These are phyloP conservation scores for Wickerhamiella bombiphila DNA, from an alignment of 805 yeast genomes.

Conservation along the genomic window DNA sequence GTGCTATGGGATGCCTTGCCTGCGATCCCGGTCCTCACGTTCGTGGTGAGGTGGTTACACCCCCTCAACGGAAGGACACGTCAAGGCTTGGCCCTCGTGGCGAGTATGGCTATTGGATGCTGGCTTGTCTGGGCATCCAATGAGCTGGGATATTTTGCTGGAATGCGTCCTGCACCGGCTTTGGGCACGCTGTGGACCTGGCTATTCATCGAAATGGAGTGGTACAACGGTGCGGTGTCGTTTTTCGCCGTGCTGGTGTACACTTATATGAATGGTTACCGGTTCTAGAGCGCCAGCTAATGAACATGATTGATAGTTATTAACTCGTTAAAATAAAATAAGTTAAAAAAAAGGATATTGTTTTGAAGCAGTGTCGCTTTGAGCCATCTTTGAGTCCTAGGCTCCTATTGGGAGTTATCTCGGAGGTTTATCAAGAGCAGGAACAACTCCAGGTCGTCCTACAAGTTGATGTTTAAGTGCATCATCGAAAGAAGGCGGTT, in stretches of 20 bases:
- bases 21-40: slow-evolving; percentile 22
- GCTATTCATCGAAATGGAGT: slow-evolving; percentile 28
- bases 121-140: slow-evolving; percentile 23
- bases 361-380: no score
- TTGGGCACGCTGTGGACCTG: slow-evolving; percentile 29
- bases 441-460: slow-evolving; percentile 7
- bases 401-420: neutral
- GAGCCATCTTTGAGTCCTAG: no score
- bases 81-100: slow-evolving; percentile 15
- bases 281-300: neutral
- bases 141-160: slow-evolving; percentile 26
- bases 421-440: slow-evolving; percentile 2
- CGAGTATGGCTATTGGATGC: slow-evolving; percentile 21
- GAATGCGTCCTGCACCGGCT: slow-evolving; percentile 28
- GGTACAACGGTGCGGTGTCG: slow-evolving; percentile 21
- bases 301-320: no score
- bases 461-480: slow-evolving; percentile 17
- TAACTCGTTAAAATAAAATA: no score
- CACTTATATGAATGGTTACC: slow-evolving; percentile 14
- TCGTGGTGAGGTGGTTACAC: slow-evolving; percentile 20
- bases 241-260: slow-evolving; percentile 18
- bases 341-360: no score
- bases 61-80: slow-evolving; percentile 3
- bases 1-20: slow-evolving; percentile 14
- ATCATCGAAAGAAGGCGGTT: slow-evolving; percentile 20